Evolutionary conservation across 2,329 filamentous ascomycete species (phyloP).

Genomic region (Blumeria hordei): DNA sequence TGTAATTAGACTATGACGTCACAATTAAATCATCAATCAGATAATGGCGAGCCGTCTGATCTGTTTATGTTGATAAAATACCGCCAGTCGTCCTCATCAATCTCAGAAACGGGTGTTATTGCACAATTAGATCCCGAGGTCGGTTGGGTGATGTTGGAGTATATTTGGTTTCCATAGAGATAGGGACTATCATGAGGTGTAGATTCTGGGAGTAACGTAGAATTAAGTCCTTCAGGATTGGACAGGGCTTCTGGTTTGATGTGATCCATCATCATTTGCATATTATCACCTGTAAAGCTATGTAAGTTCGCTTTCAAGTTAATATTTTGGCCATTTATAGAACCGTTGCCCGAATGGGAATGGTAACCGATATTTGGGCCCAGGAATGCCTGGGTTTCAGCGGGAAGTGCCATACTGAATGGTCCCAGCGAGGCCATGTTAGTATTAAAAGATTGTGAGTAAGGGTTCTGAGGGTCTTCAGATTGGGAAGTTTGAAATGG

Average conservation of each 20-base stretch:
- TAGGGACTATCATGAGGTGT: not conserved
- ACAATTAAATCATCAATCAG: not conserved
- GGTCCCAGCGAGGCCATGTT: not conserved
- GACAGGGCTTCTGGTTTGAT: not conserved
- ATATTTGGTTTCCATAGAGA: not conserved
- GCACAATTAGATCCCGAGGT: not conserved
- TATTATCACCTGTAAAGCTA: not conserved
- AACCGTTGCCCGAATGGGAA: constrained; percentile 20
- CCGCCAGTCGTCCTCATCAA: constrained; percentile 1
- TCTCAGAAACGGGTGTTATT: not conserved
- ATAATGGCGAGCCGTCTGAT: not conserved
- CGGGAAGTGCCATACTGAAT: constrained; percentile 23
- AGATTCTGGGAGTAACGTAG: constrained; percentile 6
- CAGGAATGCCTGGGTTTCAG: constrained; percentile 28
- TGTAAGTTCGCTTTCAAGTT: constrained; percentile 7
- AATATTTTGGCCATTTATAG: constrained; percentile 18
- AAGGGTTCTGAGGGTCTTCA: not conserved
- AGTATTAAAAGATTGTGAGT: not conserved
- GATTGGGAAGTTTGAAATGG: not conserved
- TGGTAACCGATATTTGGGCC: constrained; percentile 21
- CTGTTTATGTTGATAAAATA: not conserved
- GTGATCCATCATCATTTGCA: not conserved
- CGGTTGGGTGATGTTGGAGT: not conserved
- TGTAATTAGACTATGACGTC: no score
- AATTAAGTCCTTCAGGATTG: constrained; percentile 5